phyloP scores from a whole-genome alignment of 495 filamentous ascomycete species.

The Stereocaulon alpinum region DNA sequence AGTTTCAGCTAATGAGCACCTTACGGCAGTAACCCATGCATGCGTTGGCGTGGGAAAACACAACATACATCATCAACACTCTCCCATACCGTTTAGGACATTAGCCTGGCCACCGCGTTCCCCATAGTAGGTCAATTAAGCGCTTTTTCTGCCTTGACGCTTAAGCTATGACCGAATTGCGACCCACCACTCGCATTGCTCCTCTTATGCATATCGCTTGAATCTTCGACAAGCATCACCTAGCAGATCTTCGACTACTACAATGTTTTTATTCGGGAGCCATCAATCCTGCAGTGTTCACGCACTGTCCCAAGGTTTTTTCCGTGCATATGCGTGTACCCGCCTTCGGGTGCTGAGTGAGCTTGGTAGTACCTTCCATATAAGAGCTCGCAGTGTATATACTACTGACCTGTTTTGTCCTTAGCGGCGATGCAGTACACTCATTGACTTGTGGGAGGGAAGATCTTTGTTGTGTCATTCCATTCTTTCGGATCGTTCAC shows the following conservation, averaged over 20 bases:
- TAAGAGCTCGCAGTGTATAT: slow-evolving; percentile 7
- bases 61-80: not conserved
- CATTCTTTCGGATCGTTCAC: not conserved
- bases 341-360: slow-evolving; percentile 12
- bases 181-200: slow-evolving; percentile 15
- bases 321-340: slow-evolving; percentile 14
- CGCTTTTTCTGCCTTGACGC: slow-evolving; percentile 6
- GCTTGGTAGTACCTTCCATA: slow-evolving; percentile 14
- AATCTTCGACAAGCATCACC: slow-evolving; percentile 1
- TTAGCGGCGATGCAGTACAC: slow-evolving; percentile 8
- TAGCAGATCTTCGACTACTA: slow-evolving; percentile 5
- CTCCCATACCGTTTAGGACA: not conserved
- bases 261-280: slow-evolving; percentile 12
- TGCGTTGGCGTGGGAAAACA: not conserved
- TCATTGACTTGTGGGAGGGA: slow-evolving; percentile 2
- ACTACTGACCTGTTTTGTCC: slow-evolving; percentile 4
- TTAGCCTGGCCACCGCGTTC: slow-evolving; percentile 5
- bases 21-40: not conserved
- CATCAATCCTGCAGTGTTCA: slow-evolving; percentile 11
- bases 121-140: not conserved
- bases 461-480: not conserved
- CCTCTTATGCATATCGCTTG: slow-evolving; percentile 13
- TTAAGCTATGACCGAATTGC: slow-evolving; percentile 16
- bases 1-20: not conserved
- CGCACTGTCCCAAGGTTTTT: not conserved